A percentile compares a stretch with the other conserved stretches of the same genome.
Conservation (phyloP, 2,329 filamentous ascomycete species). For the Phoma sp. region DNA sequence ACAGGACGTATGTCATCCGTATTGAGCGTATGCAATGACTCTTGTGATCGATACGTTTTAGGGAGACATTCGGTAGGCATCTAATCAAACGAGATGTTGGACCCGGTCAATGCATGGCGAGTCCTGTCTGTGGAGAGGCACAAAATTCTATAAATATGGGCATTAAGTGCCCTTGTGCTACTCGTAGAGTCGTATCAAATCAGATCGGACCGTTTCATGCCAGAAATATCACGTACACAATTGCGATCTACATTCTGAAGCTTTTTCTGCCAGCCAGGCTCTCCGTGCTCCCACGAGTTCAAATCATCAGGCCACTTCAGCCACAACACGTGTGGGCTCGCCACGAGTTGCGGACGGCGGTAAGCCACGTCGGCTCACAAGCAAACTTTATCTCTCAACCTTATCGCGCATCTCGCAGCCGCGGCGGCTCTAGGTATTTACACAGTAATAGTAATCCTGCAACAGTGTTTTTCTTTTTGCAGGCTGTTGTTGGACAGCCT, state of each 20-base stretch:
- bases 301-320: conserved; percentile 1
- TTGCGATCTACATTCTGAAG: neutral
- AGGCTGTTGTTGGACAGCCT: neutral
- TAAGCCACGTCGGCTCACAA: conserved; percentile 5
- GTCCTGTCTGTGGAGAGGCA: too few relatives aligned
- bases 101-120: neutral
- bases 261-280: conserved; percentile 9
- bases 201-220: conserved; percentile 3
- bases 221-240: neutral
- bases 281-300: conserved; percentile 3
- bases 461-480: too few relatives aligned
- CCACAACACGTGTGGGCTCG: conserved; percentile 2
- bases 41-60: neutral
- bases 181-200: too few relatives aligned
- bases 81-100: neutral
- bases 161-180: too few relatives aligned
- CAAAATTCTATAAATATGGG: too few relatives aligned
- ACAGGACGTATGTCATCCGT: neutral
- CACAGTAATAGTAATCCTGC: neutral
- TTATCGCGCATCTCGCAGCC: conserved; percentile 5
- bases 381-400: conserved; percentile 9
- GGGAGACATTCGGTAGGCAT: neutral
- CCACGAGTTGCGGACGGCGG: conserved; percentile 12
- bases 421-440: neutral
- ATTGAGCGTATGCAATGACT: neutral